phyloP scores from a whole-genome alignment of 1,139 yeast species.

The Nakaseomyces bracarensis region DNA sequence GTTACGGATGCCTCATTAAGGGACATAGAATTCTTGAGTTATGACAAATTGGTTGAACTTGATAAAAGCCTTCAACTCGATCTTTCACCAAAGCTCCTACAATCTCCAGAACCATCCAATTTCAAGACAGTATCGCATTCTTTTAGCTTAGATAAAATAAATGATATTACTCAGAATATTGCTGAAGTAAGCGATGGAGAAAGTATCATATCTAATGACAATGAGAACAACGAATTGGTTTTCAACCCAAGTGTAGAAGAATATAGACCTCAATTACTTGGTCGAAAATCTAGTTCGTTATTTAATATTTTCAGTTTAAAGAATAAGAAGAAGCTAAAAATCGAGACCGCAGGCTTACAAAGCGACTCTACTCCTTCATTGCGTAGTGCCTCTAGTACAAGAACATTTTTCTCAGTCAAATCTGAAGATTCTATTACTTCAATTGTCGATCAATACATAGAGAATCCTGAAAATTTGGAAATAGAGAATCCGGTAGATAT shows the following conservation, averaged over 20 bases:
- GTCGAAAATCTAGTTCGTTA: conserved; percentile 20
- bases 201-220: conserved; percentile 19
- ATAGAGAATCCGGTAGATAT: conserved; percentile 8
- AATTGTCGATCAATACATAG: conserved; percentile 6
- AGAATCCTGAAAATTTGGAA: conserved; percentile 6
- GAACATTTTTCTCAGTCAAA: conserved; percentile 7
- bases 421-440: conserved; percentile 4
- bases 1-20: conserved; percentile 14
- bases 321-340: conserved; percentile 13
- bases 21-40: conserved; percentile 22
- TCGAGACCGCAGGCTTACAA: conserved; percentile 11
- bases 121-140: conserved; percentile 16
- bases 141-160: conserved; percentile 12
- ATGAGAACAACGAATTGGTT: not conserved
- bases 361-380: conserved; percentile 9
- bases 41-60: conserved; percentile 21
- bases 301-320: conserved; percentile 21
- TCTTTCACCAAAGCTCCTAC: conserved; percentile 15
- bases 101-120: conserved; percentile 12
- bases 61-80: conserved; percentile 20
- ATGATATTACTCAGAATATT: conserved; percentile 6
- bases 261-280: conserved; percentile 20
- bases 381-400: conserved; percentile 6
- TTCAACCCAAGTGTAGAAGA: conserved; percentile 18
- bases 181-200: conserved; percentile 18